Base-by-base conservation (phyloP, 805 yeast genomes). In the Blastobotrys robertii region DNA sequence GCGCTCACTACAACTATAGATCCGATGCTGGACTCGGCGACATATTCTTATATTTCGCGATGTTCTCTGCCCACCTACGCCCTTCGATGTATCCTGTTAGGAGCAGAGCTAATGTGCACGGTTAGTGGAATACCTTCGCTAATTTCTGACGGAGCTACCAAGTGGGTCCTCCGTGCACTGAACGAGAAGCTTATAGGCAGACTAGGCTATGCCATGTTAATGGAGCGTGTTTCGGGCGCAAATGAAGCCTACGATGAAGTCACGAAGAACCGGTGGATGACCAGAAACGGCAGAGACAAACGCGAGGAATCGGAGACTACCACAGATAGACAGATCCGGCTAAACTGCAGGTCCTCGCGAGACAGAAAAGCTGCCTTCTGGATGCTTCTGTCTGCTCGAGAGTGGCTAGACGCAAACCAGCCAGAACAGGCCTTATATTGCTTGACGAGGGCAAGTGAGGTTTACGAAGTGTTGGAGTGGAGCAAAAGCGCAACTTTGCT, bases 301-400 rank as follows among this genome's bases (percentile, higher is more conserved):
- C 19, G 37, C 15, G 22, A 16, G 37, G n/a, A 11, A 11, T 14
- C 37, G 16, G n/a, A 13, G 15, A 14, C 37, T 15, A 13, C 22
- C 3, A 15, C 4, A 10, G 37, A 16, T 34, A 34, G 14, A 12
- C 34, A 31, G 34, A 12, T 12, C 7, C 34, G 37, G 16, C 37
- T 13, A 4, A 19, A 19, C 25, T 19, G 25, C 25, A 19, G 90
- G 0, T 58, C 76, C 14, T 74, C 82, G 2, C 67, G 94, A 45
- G 62, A 62, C 41, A 70, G 97, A 43, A 86, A 86, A 56, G 76
- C 87, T 1, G 76, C 84, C 0, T 68, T 88, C 25, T 87, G 95
- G 85, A 71, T 73, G 50, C 57, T 87, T 22, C 57, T 87, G 22
- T 79, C 95, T 0, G 81, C 86, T 5, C 74, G 74, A 44, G 84